Percentiles rank a stretch among this genome's conserved stretches.
Conservation (phyloP, 331 rosid genomes). For the Malus hybrid region DNA sequence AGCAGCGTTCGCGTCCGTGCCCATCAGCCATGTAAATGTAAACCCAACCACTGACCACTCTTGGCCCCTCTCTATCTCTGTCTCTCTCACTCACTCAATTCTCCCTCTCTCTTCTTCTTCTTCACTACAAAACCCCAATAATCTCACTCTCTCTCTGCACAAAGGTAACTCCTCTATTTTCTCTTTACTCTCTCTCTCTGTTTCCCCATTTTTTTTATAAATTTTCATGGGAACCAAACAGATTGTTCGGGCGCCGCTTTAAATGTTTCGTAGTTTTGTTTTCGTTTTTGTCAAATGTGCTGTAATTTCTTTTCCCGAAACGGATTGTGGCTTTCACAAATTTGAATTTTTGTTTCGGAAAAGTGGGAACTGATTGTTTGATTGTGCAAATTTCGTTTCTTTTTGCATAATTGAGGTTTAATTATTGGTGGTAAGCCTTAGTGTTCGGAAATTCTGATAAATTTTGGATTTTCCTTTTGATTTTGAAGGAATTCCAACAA, state of each 20-base stretch:
- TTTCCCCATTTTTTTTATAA: not conserved
- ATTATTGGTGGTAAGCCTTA: not conserved
- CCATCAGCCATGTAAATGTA: not conserved
- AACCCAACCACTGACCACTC: not conserved
- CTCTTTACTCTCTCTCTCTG: not conserved
- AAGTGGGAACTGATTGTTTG: not conserved
- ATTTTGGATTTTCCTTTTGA: not conserved
- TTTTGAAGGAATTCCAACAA: constrained; percentile 6
- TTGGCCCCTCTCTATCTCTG: too few species aligned
- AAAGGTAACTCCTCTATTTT: constrained; percentile 4
- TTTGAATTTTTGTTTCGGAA: not conserved
- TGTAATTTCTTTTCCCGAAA: not conserved
- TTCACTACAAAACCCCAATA: not conserved
- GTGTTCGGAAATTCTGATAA: not conserved
- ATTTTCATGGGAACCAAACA: not conserved
- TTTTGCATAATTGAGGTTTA: not conserved
- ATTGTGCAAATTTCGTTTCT: not conserved
- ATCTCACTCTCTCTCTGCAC: not conserved
- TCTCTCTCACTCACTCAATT: too few species aligned
- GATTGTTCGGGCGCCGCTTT: not conserved
- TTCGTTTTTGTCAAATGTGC: not conserved
- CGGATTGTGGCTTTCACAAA: not conserved
- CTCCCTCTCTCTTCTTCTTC: not conserved
- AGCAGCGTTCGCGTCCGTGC: too few species aligned
- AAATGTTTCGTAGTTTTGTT: not conserved